Evolutionary conservation across 352 stramenopile species (phyloP).

Genomic region (Pythium monospermum): DNA sequence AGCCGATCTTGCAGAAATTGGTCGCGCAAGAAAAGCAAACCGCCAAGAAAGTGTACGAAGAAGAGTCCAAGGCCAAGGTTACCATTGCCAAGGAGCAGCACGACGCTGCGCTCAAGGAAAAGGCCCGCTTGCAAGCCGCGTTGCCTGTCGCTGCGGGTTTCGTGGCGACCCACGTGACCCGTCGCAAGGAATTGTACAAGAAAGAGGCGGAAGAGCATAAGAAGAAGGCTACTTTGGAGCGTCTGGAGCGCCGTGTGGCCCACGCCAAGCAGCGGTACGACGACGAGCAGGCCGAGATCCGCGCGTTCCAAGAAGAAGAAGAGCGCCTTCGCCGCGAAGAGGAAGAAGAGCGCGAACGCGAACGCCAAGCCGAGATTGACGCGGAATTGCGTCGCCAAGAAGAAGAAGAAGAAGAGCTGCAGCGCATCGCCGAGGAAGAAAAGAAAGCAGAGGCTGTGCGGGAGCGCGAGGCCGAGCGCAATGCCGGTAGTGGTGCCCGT

Average conservation of each 20-base stretch:
- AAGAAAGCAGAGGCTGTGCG: slow-evolving; percentile 35
- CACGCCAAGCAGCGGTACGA: slow-evolving; percentile 66
- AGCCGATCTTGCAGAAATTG: slow-evolving; percentile 88
- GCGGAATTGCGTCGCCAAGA: slow-evolving; percentile 63
- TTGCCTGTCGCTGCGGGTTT: slow-evolving; percentile 74
- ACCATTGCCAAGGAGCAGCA: slow-evolving; percentile 81
- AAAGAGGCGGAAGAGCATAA: slow-evolving; percentile 80
- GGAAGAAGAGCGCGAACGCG: slow-evolving; percentile 49
- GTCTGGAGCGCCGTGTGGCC: slow-evolving; percentile 52
- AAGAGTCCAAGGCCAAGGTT: slow-evolving; percentile 83
- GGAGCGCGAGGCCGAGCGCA: slow-evolving; percentile 16
- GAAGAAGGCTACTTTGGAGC: slow-evolving; percentile 74
- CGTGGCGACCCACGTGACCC: slow-evolving; percentile 72
- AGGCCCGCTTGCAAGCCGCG: slow-evolving; percentile 57
- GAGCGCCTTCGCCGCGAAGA: slow-evolving; percentile 53
- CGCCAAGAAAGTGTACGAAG: slow-evolving; percentile 53
- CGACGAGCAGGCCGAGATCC: slow-evolving; percentile 57
- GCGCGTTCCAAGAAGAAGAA: slow-evolving; percentile 57
- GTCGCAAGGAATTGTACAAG: slow-evolving; percentile 85
- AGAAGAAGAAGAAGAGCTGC: slow-evolving; percentile 38
- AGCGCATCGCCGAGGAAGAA: slow-evolving; percentile 39
- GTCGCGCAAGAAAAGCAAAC: slow-evolving; percentile 73
- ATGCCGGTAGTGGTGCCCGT: slow-evolving; percentile 25
- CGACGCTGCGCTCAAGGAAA: slow-evolving; percentile 88
- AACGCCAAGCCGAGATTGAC: slow-evolving; percentile 57